Evolutionary conservation across 164 flowering plant species (phyloP).

Genomic region (Brasenia schreberi): DNA sequence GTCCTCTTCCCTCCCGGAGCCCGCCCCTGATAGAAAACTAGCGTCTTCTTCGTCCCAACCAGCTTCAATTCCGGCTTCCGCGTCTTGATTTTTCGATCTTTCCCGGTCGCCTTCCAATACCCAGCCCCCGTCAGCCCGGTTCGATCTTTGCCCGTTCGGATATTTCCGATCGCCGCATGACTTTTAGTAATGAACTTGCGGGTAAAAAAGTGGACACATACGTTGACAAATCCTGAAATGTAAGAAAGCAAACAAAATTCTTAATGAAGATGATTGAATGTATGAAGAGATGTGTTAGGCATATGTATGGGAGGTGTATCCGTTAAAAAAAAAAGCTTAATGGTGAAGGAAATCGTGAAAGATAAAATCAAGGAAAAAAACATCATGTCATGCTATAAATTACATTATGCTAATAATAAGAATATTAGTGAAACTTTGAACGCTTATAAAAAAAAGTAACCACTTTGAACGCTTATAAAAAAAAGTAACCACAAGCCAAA

Average conservation of each 20-base stretch:
- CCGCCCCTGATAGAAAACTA: slow-evolving; percentile 13
- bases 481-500: too few relatives aligned
- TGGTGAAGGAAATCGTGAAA: not conserved
- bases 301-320: not conserved
- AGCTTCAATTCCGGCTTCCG: not conserved
- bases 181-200: not conserved
- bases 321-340: not conserved
- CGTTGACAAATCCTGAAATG: not conserved
- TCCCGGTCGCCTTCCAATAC: slow-evolving; percentile 13
- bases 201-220: not conserved
- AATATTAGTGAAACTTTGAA: too few relatives aligned
- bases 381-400: too few relatives aligned
- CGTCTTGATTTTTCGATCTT: slow-evolving; percentile 10
- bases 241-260: not conserved
- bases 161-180: slow-evolving; percentile 8
- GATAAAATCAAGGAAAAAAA: not conserved
- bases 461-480: too few relatives aligned
- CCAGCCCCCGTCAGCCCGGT: slow-evolving; percentile 9
- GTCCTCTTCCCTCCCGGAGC: slow-evolving; percentile 11
- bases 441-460: too few relatives aligned
- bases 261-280: not conserved
- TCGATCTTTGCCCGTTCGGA: slow-evolving; percentile 8
- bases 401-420: too few relatives aligned
- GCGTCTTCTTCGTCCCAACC: slow-evolving; percentile 9
- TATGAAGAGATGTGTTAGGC: not conserved